These are phyloP conservation scores for Melastoma malabathricum DNA, from an alignment of 345 rosid genomes.

Conservation along the genomic window DNA sequence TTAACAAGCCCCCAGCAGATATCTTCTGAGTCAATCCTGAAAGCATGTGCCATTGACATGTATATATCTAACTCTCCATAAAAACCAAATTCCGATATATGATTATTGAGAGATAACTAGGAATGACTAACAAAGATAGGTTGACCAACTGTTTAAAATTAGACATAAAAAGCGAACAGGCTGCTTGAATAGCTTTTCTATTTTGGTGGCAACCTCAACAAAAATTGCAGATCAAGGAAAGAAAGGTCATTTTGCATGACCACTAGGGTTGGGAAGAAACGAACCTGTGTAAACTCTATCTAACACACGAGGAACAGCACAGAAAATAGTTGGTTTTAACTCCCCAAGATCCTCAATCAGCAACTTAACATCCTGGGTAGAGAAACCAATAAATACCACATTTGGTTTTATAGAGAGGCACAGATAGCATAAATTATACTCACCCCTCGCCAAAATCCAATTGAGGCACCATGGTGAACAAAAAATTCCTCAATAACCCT, in stretches of 20 bases:
- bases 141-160: too few species aligned
- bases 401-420: background rate
- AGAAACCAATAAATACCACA: background rate
- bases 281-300: constrained; percentile 76
- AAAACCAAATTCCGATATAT: too few species aligned
- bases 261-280: constrained; percentile 2
- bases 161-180: too few species aligned
- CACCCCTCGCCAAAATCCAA: constrained; percentile 98
- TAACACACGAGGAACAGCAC: constrained; percentile 96
- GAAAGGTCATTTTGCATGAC: background rate
- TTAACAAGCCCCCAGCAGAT: constrained; percentile 49
- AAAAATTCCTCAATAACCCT: constrained; percentile 79
- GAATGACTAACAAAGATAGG: too few species aligned
- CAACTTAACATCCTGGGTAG: constrained; percentile 70
- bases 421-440: constrained; percentile 12
- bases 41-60: constrained; percentile 2
- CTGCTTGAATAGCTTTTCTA: too few species aligned
- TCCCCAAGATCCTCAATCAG: constrained; percentile 80
- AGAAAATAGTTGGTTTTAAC: constrained; percentile 80
- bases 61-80: background rate
- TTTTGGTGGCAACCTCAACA: too few species aligned
- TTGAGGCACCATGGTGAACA: constrained; percentile 63
- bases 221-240: background rate
- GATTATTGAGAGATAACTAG: too few species aligned
- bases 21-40: constrained; percentile 83